A percentile compares a stretch with the other conserved stretches of the same genome.
Evolutionary conservation across 768 basidiomycete species (phyloP).

Genomic region (Lactarius quietus): DNA sequence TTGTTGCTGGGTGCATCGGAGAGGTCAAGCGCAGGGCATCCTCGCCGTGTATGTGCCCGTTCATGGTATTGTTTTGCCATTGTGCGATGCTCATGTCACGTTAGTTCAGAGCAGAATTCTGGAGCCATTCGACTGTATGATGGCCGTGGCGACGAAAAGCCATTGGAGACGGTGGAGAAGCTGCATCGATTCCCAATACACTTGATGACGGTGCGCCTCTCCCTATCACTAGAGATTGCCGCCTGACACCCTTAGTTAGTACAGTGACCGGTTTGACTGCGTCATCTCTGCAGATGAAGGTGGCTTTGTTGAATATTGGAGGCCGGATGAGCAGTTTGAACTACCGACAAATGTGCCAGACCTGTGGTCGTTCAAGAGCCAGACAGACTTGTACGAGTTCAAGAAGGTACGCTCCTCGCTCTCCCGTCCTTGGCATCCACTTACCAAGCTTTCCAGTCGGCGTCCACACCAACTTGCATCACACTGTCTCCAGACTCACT

Average conservation of each 20-base stretch:
- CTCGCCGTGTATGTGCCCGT: conserved; percentile 74
- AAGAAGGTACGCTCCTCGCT: conserved; percentile 66
- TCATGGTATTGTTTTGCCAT: background rate
- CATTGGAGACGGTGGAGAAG: conserved; percentile 69
- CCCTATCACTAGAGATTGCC: background rate
- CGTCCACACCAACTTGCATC: conserved; percentile 87
- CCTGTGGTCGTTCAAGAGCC: conserved; percentile 87
- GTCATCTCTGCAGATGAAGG: conserved; percentile 93
- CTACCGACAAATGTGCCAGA: conserved; percentile 72
- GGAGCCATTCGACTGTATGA: conserved; percentile 88
- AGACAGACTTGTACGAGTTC: conserved; percentile 95
- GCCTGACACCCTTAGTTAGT: conserved; percentile 45
- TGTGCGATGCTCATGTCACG: conserved; percentile 24
- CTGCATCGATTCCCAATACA: conserved; percentile 90
- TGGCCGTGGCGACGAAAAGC: conserved; percentile 77
- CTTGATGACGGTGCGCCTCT: conserved; percentile 60
- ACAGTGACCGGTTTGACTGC: conserved; percentile 84
- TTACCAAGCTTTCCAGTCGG: conserved; percentile 51
- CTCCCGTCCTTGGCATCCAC: background rate
- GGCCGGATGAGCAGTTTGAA: conserved; percentile 83
- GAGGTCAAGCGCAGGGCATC: conserved; percentile 82
- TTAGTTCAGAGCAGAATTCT: conserved; percentile 72
- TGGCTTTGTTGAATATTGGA: conserved; percentile 97
- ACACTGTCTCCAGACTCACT: conserved; percentile 86
- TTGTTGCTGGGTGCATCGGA: conserved; percentile 93